phyloP scores from a whole-genome alignment of 2,329 filamentous ascomycete species.

The Aspergillus pseudoglaucus region DNA sequence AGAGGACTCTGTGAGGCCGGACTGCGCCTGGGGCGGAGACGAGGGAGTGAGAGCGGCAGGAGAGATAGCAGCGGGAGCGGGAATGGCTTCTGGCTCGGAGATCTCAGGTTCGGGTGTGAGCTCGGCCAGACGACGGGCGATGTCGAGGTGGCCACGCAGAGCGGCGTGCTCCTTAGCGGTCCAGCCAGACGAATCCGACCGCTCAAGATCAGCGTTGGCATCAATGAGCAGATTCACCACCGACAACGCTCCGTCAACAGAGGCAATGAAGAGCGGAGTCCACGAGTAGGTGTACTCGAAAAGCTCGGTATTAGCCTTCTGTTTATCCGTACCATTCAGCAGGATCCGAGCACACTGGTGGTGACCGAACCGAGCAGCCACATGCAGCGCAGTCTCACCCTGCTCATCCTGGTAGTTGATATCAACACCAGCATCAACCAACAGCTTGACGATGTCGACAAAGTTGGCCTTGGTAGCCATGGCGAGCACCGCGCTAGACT shows the following conservation, averaged over 20 bases:
- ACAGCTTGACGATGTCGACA: slow-evolving; percentile 71
- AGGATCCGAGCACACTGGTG: slow-evolving; percentile 71
- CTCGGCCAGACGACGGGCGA: slow-evolving; percentile 63
- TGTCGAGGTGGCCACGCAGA: slow-evolving; percentile 76
- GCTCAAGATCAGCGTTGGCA: slow-evolving; percentile 68
- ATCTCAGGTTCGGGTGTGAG: slow-evolving; percentile 43
- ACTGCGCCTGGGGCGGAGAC: slow-evolving; percentile 10
- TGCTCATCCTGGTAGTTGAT: slow-evolving; percentile 88
- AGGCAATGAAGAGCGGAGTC: slow-evolving; percentile 91
- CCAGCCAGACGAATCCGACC: slow-evolving; percentile 83
- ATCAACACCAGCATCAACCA: slow-evolving; percentile 85
- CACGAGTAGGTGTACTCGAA: slow-evolving; percentile 80
- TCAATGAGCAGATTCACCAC: slow-evolving; percentile 72
- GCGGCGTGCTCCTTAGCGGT: slow-evolving; percentile 89
- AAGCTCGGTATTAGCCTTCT: slow-evolving; percentile 70
- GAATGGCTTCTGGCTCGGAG: slow-evolving; percentile 23
- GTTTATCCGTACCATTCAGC: slow-evolving; percentile 60
- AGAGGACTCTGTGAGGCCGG: slow-evolving; percentile 16
- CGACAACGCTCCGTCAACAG: slow-evolving; percentile 74
- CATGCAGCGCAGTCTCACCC: slow-evolving; percentile 85
- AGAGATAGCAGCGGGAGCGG: slow-evolving; percentile 27
- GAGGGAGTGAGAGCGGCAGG: slow-evolving; percentile 29
- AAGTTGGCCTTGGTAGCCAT: slow-evolving; percentile 87
- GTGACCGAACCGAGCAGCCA: slow-evolving; percentile 85
- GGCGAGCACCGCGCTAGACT: slow-evolving; percentile 80